Evolutionary conservation across 177 flowering plant species (phyloP).

Genomic region (Tripterygium wilfordii): DNA sequence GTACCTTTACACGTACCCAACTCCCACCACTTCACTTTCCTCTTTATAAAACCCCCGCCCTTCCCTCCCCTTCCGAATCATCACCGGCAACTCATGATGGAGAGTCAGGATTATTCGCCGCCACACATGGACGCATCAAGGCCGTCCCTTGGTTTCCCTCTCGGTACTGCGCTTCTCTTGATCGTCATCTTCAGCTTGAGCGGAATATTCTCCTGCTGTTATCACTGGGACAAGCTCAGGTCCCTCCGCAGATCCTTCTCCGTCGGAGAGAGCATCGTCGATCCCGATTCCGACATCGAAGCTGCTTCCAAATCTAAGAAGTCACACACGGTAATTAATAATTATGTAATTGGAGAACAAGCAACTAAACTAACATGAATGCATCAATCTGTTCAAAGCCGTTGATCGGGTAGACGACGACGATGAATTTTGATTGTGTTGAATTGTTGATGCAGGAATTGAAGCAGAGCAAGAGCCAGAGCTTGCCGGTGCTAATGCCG

Average conservation of each 20-base stretch:
- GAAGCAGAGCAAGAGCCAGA: no score
- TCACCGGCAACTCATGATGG: conserved; percentile 18
- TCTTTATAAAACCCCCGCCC: conserved; percentile 1
- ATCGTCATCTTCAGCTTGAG: conserved; percentile 71
- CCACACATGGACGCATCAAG: conserved; percentile 49
- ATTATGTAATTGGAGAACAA: no score
- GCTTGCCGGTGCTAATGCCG: no score
- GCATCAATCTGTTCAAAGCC: no score
- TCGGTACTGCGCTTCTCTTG: conserved; percentile 75
- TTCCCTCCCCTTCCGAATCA: background rate
- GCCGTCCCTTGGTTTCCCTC: conserved; percentile 81
- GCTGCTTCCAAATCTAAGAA: conserved; percentile 38
- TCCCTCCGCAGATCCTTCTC: conserved; percentile 51
- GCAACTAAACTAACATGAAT: no score
- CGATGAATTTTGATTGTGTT: no score
- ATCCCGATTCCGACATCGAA: conserved; percentile 22
- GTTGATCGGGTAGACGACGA: no score
- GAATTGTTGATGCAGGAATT: no score
- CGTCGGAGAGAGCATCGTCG: conserved; percentile 17
- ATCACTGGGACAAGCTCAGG: conserved; percentile 86
- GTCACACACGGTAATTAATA: conserved; percentile 37
- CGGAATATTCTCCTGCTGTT: conserved; percentile 89
- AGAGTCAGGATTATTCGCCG: conserved; percentile 35
- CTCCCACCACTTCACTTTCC: background rate
- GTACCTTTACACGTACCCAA: conserved; percentile 26